These are phyloP conservation scores for Bjerkandera adusta DNA, from an alignment of 1,284 basidiomycete genomes.

Conservation along the genomic window DNA sequence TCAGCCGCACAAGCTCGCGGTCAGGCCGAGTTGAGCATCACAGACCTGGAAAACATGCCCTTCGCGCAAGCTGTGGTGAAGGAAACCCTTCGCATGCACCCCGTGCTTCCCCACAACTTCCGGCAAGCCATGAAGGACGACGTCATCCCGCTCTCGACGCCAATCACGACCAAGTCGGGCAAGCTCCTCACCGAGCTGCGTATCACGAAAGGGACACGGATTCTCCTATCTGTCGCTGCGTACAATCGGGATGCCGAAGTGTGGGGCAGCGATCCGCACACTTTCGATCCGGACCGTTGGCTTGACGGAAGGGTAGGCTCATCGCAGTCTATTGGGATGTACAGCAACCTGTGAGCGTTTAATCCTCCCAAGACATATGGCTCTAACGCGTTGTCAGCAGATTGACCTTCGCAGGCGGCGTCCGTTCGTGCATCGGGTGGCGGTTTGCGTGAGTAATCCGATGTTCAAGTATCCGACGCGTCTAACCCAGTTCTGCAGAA, in stretches of 20 bases:
- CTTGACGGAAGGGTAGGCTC: slow-evolving; percentile 16
- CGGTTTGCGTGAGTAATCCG: slow-evolving; percentile 30
- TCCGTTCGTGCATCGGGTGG: slow-evolving; percentile 34
- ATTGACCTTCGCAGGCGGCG: slow-evolving; percentile 23
- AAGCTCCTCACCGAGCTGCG: slow-evolving; percentile 29
- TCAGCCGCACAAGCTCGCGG: slow-evolving; percentile 37
- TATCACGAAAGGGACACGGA: slow-evolving; percentile 30
- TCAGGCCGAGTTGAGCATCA: slow-evolving; percentile 35
- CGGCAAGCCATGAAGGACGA: slow-evolving; percentile 25
- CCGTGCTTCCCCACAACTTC: slow-evolving; percentile 21
- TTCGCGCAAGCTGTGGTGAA: slow-evolving; percentile 49
- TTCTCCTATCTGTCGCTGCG: slow-evolving; percentile 32
- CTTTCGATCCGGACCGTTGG: slow-evolving; percentile 28
- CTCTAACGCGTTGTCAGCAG: not conserved
- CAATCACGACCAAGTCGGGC: slow-evolving; percentile 23
- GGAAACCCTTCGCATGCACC: slow-evolving; percentile 29
- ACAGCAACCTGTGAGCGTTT: slow-evolving; percentile 30
- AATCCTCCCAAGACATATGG: not conserved
- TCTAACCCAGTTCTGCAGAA: slow-evolving; percentile 12
- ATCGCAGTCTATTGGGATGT: slow-evolving; percentile 37
- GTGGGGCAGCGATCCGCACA: slow-evolving; percentile 27
- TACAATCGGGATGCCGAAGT: slow-evolving; percentile 32
- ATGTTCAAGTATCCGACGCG: not conserved
- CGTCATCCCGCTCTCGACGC: slow-evolving; percentile 26
- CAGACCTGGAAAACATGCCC: slow-evolving; percentile 49